Evolutionary conservation across 2,329 filamentous ascomycete genomes (phyloP), one percentile per base, ranked within the genome.

Genomic region (Microcyclospora tardicrescens): DNA sequence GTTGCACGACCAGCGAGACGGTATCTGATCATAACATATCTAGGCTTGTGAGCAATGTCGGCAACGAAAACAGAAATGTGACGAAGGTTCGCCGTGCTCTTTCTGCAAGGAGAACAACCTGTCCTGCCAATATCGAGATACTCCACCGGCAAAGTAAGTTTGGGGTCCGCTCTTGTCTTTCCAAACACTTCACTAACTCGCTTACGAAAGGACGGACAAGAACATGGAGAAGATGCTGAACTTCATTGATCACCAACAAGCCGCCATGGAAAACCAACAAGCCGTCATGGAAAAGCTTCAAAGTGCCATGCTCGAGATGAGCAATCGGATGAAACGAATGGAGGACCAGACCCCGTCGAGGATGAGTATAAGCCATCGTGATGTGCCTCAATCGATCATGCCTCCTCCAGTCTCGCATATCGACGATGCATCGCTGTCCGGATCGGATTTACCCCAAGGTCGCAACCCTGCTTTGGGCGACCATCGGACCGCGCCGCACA

Each of bases 21-120:
- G 52, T 24, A 24, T 24, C 19, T 24, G 19, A 24, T 24, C 41
- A 19, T 31, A 31, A 28, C 34, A 24, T 40, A n/a, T n/a, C n/a
- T n/a, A 93, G 79, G 91, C 91, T 29, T 98, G 91, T 61, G 86
- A 93, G 54, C 84, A 81, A 59, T 94, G 86, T 61, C 78, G 86
- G 42, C 74, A 82, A 43, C 72, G 89, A 30, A 94, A 93, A 61
- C 85, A 85, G 11, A 93, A 93, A 62, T 94, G 86, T 58, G 85
- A 93, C 52, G 86, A 94, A 65, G 78, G 79, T 10, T 78, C 81
- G 48, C 86, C 82, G 52, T 89, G 85, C 56, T 84, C 80, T 30
- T 77, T 78, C 52, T 98, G 91, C 59, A 81, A 81, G 52, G 87
- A 96, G 50, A 93, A 93, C 57, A 79, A 74, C 48, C 71, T 85